These are phyloP conservation scores for Hypsizygus marmoreus DNA, from an alignment of 768 basidiomycete genomes.

Conservation along the genomic window DNA sequence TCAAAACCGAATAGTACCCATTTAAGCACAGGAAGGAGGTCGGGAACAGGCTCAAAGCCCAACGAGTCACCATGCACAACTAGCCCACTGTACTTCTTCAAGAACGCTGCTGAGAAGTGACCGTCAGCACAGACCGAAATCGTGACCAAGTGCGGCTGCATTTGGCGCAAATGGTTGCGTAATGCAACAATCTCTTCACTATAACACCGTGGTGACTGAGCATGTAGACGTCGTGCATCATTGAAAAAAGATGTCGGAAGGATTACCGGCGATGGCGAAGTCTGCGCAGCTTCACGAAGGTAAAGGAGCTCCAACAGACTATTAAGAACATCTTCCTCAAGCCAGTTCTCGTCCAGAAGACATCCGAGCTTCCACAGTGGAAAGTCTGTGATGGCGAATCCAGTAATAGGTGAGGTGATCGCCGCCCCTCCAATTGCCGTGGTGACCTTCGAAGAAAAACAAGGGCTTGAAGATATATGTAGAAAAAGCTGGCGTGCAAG, in stretches of 20 bases:
- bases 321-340: slow-evolving; percentile 23
- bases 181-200: slow-evolving; percentile 3
- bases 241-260: slow-evolving; percentile 8
- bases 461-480: not conserved
- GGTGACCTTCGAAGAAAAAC: not conserved
- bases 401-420: slow-evolving; percentile 5
- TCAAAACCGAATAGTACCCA: slow-evolving; percentile 14
- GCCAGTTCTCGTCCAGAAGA: slow-evolving; percentile 23
- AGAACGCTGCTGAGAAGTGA: slow-evolving; percentile 7
- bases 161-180: not conserved
- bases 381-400: slow-evolving; percentile 11
- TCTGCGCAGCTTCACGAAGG: slow-evolving; percentile 2
- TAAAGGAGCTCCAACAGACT: slow-evolving; percentile 18
- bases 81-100: not conserved
- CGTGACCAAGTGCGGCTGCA: not conserved
- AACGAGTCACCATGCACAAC: slow-evolving; percentile 20
- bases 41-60: not conserved
- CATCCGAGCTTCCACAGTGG: slow-evolving; percentile 16
- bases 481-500: not conserved
- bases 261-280: not conserved
- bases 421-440: not conserved
- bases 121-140: not conserved
- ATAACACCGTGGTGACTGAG: not conserved
- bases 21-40: slow-evolving; percentile 12
- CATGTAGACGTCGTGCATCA: not conserved